Conservation (phyloP, 805 yeast species). For the Kuraishia floccosa region DNA sequence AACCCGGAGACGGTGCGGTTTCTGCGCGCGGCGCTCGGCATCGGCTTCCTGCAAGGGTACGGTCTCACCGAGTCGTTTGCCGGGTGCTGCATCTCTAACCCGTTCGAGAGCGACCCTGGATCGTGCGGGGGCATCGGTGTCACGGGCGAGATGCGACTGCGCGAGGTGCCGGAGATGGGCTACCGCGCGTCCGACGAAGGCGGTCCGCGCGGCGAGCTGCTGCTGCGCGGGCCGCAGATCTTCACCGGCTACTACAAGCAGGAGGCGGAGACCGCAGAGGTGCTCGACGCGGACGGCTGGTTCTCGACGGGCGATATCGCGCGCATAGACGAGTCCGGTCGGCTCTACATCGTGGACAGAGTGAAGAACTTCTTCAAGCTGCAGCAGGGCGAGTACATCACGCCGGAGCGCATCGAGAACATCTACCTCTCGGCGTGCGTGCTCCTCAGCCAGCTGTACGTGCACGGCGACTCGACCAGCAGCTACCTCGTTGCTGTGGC, state of each 20-base stretch:
- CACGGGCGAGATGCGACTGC: conserved; percentile 43
- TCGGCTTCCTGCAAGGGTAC: conserved; percentile 56
- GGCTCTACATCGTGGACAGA: conserved; percentile 55
- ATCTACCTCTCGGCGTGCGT: conserved; percentile 43
- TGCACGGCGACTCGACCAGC: conserved; percentile 53
- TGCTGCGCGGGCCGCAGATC: conserved; percentile 54
- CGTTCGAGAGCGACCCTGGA: conserved; percentile 35
- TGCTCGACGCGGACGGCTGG: conserved; percentile 48
- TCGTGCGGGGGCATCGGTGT: conserved; percentile 50
- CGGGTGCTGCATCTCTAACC: conserved; percentile 32
- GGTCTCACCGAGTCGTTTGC: conserved; percentile 67
- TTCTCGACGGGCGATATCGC: conserved; percentile 57
- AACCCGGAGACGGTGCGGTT: conserved; percentile 49
- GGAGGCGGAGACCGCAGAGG: conserved; percentile 39
- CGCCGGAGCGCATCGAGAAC: conserved; percentile 69
- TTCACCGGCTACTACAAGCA: conserved; percentile 46
- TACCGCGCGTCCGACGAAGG: conserved; percentile 28
- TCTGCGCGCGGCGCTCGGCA: conserved; percentile 47
- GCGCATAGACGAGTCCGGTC: conserved; percentile 35
- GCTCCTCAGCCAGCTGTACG: conserved; percentile 39
- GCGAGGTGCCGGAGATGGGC: conserved; percentile 56
- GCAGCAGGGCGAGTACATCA: conserved; percentile 58
- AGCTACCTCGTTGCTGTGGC: conserved; percentile 47
- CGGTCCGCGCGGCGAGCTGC: conserved; percentile 46
- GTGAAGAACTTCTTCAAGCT: conserved; percentile 72